Base-by-base conservation (phyloP, 1,284 basidiomycete genomes). In the Cryptococcus hybrid region DNA sequence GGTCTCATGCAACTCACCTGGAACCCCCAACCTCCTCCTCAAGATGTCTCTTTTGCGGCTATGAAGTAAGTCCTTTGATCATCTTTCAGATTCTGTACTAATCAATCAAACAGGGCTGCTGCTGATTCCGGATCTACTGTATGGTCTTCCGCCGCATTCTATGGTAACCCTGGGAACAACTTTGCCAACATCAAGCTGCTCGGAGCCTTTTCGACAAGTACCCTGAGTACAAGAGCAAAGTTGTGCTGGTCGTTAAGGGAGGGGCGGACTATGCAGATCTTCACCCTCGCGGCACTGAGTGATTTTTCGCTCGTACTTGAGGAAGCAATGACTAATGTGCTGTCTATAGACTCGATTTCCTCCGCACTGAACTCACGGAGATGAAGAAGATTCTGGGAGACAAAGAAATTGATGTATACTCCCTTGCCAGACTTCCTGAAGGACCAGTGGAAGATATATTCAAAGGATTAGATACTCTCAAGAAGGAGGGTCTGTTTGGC, bases 1-100 rank as follows among this genome's bases (percentile, higher is more conserved):
- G 83, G 83, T 2, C 71, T 84, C 52, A 85, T 85, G 84, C 75
- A 80, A 70, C 81, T 84, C 76, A 84, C 82, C 63, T 83, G 66
- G 68, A 79, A 59, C 40, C 76, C 80, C 11, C 66, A 62, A 15
- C 80, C 78, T n/a, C 72, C 79, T 2, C 70, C 83, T 0, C 84
- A 88, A 47, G 81, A 84, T 52, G 76, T 82, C 13, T 82, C 82
- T 11, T 86, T 88, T 58, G 82, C 81, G 38, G 78, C 84, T 3
- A 85, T 88, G 79, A 85, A 84, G 67, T 72, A 54, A 53, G 67
- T 66, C 34, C 30, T 18, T 13, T 36, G 13, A 30, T 11, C 36
- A 11, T 9, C 9, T 42, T 60, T 9, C 9, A 15, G 34, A 36
- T n/a, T 3, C 30, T 40, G 38, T 39, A 36, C 15, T 3, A 45